Evolutionary conservation across 345 rosid genomes (phyloP), one percentile per base, ranked within the genome.

Genomic region (Lepidium aucheri): DNA sequence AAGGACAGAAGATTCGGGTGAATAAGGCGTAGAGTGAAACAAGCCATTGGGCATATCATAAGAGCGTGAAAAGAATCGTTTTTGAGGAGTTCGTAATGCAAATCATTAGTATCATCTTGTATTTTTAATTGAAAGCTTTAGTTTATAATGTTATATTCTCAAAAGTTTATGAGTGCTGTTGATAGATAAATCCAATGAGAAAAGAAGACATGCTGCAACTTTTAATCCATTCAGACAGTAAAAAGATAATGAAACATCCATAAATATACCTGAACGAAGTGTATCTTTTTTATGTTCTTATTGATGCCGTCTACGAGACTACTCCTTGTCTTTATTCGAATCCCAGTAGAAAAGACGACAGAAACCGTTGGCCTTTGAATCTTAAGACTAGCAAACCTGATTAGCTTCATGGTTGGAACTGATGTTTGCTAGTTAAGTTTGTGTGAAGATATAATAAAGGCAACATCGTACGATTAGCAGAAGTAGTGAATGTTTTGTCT

Each of bases 1-100:
- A 92, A 81, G 96, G 95, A 59, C 96, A 89, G 51, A 26, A 43
- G 32, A 83, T 92, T 70, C 96, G 95, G 18, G 98, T 89, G 65
- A 89, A 87, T 77, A 89, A 86, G 80, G 96, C 95, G 0, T 91
- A 83, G 79, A 30, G 41, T 53, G 16, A 43, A 38, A 43, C 1
- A 30, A n/a, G 40, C 26, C 45, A 15, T 8, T 30, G 40, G 46
- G 59, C 8, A 63, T 26, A 26, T 46, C 44, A 46, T n/a, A 47
- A 35, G 24, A 44, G 8, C 1, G 38, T 28, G 49, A 30, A 45
- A 17, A 18, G 59, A 41, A 49, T 57, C 53, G 46, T 4, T 41
- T 52, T 72, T 72, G 53, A 58, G 10, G 61, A 56, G 65, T 64
- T 63, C 65, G 76, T 72, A 50, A 65, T 72, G 66, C 61, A 33